Base-by-base conservation (phyloP, 2,329 filamentous ascomycete species). In the Bipolaris bicolor region DNA sequence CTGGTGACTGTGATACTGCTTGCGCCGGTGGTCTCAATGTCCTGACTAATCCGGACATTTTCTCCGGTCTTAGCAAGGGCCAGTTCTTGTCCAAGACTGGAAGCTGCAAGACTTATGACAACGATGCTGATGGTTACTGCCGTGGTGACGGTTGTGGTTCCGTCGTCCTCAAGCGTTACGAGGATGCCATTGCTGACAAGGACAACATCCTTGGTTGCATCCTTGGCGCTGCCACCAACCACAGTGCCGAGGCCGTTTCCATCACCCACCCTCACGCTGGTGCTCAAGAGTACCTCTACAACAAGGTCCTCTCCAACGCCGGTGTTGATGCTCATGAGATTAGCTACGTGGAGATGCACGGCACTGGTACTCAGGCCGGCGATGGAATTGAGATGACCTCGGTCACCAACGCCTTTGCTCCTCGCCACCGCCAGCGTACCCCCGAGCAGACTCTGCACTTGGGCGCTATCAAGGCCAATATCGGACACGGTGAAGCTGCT, bases 341-440 rank as follows among this genome's bases (percentile, higher is more conserved):
- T 47, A 87, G 87, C 75, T 96, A 94, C 69, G 88, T 96, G 7
- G 92, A 96, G 77, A 92, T 95, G 88, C 91, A 96, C 74, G 92
- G 90, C 13, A 96, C 92, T 2, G 92, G 92, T 31, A 96, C 91
- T 0, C 90, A 95, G 74, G 91, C 90, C 31, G 92, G 90, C 59
- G 92, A 96, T 69, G 88, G 87, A 7, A 89, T 87, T 3, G 92
- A 97, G 74, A 93, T 94, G 88, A 81, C 86, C 1, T 92, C 89
- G 0, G 89, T 96, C 47, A 86, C 87, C 20, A 81, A 84, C 47
- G 80, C 84, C 18, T 89, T 89, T 64, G 86, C 85, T 43, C 82
- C 84, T 20, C 78, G 80, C 52, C 75, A 82, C 62, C 77, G 79
- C 40, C 79, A 82, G 67, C 81, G 82, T 49, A 76, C 72, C 33